A percentile compares a stretch with the other conserved stretches of the same genome.
Conservation (phyloP, 208 protist genomes). For the Leishmania lainsoni region DNA sequence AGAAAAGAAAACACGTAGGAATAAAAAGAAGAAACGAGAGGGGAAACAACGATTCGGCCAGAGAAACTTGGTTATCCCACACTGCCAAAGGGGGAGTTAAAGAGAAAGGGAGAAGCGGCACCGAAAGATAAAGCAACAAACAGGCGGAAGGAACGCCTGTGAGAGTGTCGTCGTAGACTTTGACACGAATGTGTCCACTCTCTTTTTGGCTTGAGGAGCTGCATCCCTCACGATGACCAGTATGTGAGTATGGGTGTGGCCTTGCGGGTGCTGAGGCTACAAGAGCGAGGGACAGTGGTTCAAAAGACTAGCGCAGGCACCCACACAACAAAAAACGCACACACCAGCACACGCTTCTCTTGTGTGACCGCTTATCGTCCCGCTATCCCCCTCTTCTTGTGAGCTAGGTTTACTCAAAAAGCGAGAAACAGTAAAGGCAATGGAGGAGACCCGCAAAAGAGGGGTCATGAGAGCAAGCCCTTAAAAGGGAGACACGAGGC, state of each 20-base stretch:
- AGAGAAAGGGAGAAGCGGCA: not conserved
- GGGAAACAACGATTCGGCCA: not conserved
- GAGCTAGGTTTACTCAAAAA: not conserved
- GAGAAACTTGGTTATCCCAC: not conserved
- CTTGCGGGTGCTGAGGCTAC: not conserved
- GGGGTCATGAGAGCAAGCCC: not conserved
- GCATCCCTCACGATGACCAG: not conserved
- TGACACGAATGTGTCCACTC: no score
- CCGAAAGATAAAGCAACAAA: conserved; percentile 11
- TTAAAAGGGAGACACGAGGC: not conserved
- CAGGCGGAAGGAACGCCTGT: not conserved
- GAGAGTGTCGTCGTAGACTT: not conserved
- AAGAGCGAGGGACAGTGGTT: not conserved
- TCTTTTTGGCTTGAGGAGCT: not conserved
- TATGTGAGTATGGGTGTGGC: not conserved
- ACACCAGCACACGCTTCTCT: not conserved
- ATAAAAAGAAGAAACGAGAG: not conserved
- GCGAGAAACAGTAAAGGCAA: not conserved
- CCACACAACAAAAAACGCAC: not conserved
- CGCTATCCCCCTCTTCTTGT: not conserved
- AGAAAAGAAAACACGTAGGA: not conserved
- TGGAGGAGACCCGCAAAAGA: not conserved
- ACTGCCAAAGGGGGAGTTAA: not conserved
- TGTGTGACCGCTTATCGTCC: not conserved
- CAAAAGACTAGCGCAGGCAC: not conserved